These are phyloP conservation scores for Hydrangea macrophylla DNA, from an alignment of 148 eudicot genomes.

Conservation along the genomic window DNA sequence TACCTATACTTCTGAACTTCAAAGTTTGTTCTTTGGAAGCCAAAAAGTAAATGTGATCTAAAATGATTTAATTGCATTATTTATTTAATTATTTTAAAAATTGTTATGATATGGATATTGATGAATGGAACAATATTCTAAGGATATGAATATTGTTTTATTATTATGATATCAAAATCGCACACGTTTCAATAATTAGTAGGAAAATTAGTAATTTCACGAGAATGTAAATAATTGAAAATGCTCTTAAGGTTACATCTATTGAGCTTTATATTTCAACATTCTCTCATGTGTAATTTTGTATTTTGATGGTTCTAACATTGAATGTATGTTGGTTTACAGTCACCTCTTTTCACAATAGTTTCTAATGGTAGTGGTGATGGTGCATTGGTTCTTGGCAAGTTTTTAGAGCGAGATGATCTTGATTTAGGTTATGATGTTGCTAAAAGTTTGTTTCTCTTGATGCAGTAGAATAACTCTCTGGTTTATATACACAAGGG, in stretches of 20 bases:
- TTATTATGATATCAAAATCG: too few relatives aligned
- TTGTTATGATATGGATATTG: too few relatives aligned
- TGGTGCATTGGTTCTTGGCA: slow-evolving; percentile 72
- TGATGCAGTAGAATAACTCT: not conserved
- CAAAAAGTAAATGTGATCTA: too few relatives aligned
- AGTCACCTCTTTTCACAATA: slow-evolving; percentile 79
- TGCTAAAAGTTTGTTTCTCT: slow-evolving; percentile 56
- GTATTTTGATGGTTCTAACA: not conserved
- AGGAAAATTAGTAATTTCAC: too few relatives aligned
- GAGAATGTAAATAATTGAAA: slow-evolving; percentile 74
- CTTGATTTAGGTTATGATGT: slow-evolving; percentile 78
- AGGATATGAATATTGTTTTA: too few relatives aligned
- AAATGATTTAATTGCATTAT: too few relatives aligned
- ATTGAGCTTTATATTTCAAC: not conserved
- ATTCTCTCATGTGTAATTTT: slow-evolving; percentile 1
- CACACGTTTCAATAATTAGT: too few relatives aligned
- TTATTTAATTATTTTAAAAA: too few relatives aligned
- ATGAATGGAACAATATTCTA: too few relatives aligned
- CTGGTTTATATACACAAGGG: too few relatives aligned
- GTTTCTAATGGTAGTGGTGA: slow-evolving; percentile 87
- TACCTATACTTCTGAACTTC: too few relatives aligned
- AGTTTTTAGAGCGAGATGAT: slow-evolving; percentile 83
- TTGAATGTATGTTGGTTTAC: slow-evolving; percentile 13
- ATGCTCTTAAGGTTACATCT: slow-evolving; percentile 70
- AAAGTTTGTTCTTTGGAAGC: too few relatives aligned